Evolutionary conservation across 2,329 filamentous ascomycete species (phyloP), one percentile per base, ranked within the genome.

Genomic region (Fusarium hostae): DNA sequence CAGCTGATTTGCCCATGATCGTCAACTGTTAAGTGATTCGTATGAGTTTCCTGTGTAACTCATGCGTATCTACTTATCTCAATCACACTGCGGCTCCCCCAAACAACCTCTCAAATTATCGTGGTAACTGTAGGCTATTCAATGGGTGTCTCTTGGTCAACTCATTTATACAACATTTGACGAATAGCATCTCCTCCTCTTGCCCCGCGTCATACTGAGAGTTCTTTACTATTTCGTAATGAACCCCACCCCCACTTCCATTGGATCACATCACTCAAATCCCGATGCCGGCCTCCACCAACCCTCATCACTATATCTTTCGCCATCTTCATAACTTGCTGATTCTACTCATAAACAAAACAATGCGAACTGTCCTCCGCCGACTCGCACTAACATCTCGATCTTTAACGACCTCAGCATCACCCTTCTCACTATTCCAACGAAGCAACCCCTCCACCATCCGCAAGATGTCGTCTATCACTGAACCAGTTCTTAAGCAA

Each of bases 401-500:
- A 59, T 30, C 44, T 55, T 54, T 72, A 18, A 37, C 51, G 26
- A 66, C 54, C 24, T 71, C 72, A 30, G 45, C 20, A 32, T 59
- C 52, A 32, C 55, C 55, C 37, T 41, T 76, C 32, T 59, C 74
- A n/a, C 28, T 77, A 45, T 59, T 76, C 43, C 66, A 54, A 57
- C 41, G 28, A 3, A 63, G 57, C 28, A 41, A 55, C 71, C 58
- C 61, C 15, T 24, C 65, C 57, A 60, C 79, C 58, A 40, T 78
- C 55, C 82, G 80, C 79, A 81, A 73, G 6, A 81, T 82, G 81
- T 78, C 79, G 24, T 77, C 78, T 52, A 59, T 79, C 32, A 52
- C 80, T 28, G 71, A 78, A 51, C 74, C 78, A 62, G 71, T 95
- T 55, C 88, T 97, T 68, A 91, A 92, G 82, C 88, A 92, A 81